Conservation (phyloP, 805 yeast genomes). For the Ogataea paraovalis region DNA sequence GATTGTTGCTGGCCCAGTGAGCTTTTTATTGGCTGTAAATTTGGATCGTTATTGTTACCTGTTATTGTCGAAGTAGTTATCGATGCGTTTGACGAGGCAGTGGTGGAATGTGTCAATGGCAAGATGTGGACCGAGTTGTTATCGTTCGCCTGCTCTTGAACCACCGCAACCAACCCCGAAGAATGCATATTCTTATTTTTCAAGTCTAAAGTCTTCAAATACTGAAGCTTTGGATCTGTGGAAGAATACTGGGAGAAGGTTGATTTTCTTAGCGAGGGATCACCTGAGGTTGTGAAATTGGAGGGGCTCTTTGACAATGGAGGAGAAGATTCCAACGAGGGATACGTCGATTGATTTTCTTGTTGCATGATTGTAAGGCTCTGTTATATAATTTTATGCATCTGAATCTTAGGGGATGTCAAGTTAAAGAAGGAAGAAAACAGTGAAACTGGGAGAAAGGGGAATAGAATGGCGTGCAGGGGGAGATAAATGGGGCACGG, state of each 20-base stretch:
- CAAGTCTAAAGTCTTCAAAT: background rate
- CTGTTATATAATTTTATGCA: no score
- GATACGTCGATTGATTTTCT: background rate
- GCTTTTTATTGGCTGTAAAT: background rate
- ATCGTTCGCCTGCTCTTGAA: slow-evolving; percentile 26
- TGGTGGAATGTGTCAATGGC: slow-evolving; percentile 12
- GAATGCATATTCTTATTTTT: slow-evolving; percentile 14
- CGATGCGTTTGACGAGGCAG: slow-evolving; percentile 4
- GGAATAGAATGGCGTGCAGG: no score
- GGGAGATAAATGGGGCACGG: no score
- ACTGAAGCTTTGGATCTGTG: background rate
- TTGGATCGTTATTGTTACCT: background rate
- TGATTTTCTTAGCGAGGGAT: background rate
- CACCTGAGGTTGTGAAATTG: background rate
- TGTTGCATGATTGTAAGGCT: background rate
- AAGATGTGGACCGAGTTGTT: slow-evolving; percentile 20
- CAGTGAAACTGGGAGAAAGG: no score
- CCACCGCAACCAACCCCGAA: slow-evolving; percentile 25
- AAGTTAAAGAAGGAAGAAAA: no score
- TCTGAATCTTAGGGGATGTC: no score
- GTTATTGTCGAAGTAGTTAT: background rate
- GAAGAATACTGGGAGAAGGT: background rate
- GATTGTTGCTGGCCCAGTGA: background rate
- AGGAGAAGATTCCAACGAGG: background rate
- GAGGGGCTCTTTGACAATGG: background rate